phyloP scores from a whole-genome alignment of 164 flowering plant species.

The Nelumbo lutea region DNA sequence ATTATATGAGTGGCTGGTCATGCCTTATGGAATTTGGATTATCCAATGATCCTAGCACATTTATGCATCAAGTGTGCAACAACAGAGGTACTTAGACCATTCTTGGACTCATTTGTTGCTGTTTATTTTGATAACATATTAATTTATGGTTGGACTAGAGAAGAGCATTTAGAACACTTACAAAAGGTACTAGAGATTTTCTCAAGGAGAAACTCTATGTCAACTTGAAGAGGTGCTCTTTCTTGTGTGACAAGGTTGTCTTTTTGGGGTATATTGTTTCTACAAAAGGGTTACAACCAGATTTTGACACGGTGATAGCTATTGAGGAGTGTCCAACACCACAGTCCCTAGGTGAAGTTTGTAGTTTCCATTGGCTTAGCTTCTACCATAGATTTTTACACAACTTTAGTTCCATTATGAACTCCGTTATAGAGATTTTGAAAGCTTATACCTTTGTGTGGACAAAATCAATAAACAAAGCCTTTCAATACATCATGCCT shows the following conservation, averaged over 20 bases:
- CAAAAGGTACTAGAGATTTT: no score
- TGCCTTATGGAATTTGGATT: no score
- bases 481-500: not conserved
- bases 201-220: not conserved
- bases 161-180: not conserved
- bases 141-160: not conserved
- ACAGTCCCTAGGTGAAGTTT: not conserved
- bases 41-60: no score
- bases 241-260: not conserved
- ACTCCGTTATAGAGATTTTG: not conserved
- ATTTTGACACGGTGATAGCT: not conserved
- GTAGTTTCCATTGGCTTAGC: slow-evolving; percentile 6
- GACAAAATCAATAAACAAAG: not conserved
- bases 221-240: not conserved
- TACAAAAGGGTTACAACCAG: not conserved
- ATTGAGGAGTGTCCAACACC: not conserved
- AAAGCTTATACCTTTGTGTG: not conserved
- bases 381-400: not conserved
- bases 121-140: not conserved
- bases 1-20: no score
- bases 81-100: not conserved
- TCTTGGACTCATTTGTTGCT: not conserved
- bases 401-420: not conserved
- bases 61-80: not conserved
- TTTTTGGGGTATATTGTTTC: not conserved